phyloP scores from a whole-genome alignment of 345 rosid genomes.

The Corchorus olitorius region DNA sequence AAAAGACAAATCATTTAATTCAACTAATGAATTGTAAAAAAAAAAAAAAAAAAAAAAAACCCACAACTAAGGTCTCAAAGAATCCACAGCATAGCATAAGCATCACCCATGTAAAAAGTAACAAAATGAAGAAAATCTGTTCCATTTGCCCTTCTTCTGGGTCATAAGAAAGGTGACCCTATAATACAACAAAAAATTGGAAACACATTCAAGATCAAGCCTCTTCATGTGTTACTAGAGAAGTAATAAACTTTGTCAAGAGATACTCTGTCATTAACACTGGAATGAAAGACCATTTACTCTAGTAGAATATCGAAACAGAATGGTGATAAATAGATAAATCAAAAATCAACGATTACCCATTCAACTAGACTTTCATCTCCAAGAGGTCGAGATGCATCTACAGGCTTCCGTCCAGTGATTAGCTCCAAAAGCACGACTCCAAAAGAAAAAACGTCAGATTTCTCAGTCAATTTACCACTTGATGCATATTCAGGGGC shows the following conservation, averaged over 20 bases:
- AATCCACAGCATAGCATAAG: neutral
- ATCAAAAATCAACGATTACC: conserved; percentile 44
- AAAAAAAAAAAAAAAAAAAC: neutral
- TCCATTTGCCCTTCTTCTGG: neutral
- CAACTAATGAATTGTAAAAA: neutral
- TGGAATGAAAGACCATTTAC: neutral
- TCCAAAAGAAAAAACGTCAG: conserved; percentile 92
- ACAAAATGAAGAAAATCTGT: neutral
- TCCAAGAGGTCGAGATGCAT: conserved; percentile 80
- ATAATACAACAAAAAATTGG: neutral
- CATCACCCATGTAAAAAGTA: neutral
- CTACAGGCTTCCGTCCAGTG: conserved; percentile 97
- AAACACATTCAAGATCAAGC: conserved; percentile 8
- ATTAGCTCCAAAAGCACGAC: conserved; percentile 93
- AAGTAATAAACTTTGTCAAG: conserved; percentile 7
- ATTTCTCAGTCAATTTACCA: conserved; percentile 93
- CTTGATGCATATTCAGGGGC: conserved; percentile 99
- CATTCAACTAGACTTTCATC: conserved; percentile 98
- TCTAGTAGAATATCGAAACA: conserved; percentile 1
- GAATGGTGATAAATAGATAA: neutral
- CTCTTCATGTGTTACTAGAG: neutral
- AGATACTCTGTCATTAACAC: conserved; percentile 13
- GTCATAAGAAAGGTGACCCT: neutral
- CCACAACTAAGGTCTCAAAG: neutral
- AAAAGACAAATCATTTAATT: neutral